Evolutionary conservation across 177 flowering plant species (phyloP), one percentile per base, ranked within the genome.

Genomic region (Telopea speciosissima): DNA sequence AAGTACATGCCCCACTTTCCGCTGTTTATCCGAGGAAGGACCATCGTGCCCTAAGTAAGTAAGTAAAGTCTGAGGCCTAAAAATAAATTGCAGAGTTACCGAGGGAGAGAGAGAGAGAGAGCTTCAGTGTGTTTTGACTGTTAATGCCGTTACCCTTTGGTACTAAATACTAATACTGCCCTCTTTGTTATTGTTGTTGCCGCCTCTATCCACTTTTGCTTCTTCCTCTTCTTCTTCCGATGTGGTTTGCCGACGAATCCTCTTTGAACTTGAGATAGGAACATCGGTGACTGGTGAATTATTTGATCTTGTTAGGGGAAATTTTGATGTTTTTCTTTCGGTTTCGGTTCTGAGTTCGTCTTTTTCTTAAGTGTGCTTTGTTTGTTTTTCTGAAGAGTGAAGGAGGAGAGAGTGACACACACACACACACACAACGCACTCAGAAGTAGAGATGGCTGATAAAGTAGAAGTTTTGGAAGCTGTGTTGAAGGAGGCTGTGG

Each of bases 401-500:
- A 52, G 62, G 68, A 28, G 21, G 64, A 69, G 64, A 21, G 63
- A 70, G 75, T 1, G 3, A 3, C 31, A 28, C 31, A 3, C 31
- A 1, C 31, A 3, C 31, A 28, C 31, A 3, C 31, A 28, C n/a
- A n/a, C n/a, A n/a, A n/a, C n/a, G n/a, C n/a, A n/a, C n/a, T n/a
- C n/a, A 3, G 3, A 65, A 70, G 33, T 56, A 66, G 76, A 81
- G 76, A 89, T 86, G 96, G 94, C 66, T 24, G 92, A 89, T 24
- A 86, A 90, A 71, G 74, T 81, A 74, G 93, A 89, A 74, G 89
- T 83, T 73, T 73, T 94, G 77, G 97, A 92, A 67, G 97, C 97
- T 68, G 97, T 94, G 60, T 68, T 92, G 79, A 90, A 94, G 82
- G 99, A 94, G 70, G 85, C 89, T 74, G 99, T 94, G 61, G 97